Evolutionary conservation across 2,329 filamentous ascomycete species (phyloP).

Genomic region (Bipolaris zeicola): DNA sequence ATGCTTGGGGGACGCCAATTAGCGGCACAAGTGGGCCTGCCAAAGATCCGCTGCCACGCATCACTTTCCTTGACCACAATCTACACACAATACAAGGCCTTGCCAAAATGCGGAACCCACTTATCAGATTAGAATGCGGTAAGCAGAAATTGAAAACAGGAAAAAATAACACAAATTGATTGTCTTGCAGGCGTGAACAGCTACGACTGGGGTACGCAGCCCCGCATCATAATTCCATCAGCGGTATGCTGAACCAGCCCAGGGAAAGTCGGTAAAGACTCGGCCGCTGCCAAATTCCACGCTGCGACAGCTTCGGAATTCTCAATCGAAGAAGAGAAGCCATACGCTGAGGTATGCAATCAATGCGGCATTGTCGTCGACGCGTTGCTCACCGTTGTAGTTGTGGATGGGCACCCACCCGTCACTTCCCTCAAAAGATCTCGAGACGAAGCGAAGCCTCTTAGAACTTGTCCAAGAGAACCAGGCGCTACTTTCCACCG

Average conservation of each 20-base stretch:
- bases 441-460: constrained; percentile 81
- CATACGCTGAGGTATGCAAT: constrained; percentile 80
- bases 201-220: constrained; percentile 84
- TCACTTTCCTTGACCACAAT: constrained; percentile 16
- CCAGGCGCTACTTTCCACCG: constrained; percentile 75
- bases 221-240: constrained; percentile 28
- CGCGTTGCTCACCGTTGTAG: constrained; percentile 55
- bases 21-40: constrained; percentile 18
- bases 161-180: constrained; percentile 23
- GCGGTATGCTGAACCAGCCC: constrained; percentile 35
- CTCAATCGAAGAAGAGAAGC: constrained; percentile 80
- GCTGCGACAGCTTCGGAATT: constrained; percentile 82
- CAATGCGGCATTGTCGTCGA: background rate
- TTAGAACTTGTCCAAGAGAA: constrained; percentile 89
- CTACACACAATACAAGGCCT: background rate
- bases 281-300: constrained; percentile 87
- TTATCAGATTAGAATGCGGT: constrained; percentile 83
- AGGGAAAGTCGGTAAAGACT: constrained; percentile 86
- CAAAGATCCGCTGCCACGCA: constrained; percentile 20
- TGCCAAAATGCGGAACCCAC: constrained; percentile 63
- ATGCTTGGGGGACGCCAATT: constrained; percentile 17
- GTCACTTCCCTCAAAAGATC: constrained; percentile 89
- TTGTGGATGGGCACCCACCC: constrained; percentile 99
- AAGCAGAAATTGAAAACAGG: constrained; percentile 22
- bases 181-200: constrained; percentile 82